These are phyloP conservation scores for Xylaria arbuscula DNA, from an alignment of 2,329 filamentous ascomycete species.

Conservation along the genomic window DNA sequence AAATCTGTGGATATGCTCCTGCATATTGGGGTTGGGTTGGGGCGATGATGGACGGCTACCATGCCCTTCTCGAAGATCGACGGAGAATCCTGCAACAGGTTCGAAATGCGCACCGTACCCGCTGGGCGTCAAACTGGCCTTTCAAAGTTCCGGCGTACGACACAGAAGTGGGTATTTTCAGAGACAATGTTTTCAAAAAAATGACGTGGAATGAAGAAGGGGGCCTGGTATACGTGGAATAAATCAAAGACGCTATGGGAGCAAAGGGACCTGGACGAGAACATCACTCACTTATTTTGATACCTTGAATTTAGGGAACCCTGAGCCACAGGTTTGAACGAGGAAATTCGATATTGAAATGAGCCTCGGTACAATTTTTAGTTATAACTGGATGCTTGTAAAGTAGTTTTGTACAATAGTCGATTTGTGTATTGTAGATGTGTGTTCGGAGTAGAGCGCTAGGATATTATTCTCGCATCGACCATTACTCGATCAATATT, in stretches of 20 bases:
- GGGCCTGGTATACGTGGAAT: not conserved
- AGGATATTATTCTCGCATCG: too few species aligned
- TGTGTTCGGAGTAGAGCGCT: too few species aligned
- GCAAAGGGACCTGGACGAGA: not conserved
- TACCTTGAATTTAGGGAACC: too few species aligned
- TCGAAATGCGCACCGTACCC: not conserved
- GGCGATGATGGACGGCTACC: not conserved
- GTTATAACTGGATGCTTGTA: too few species aligned
- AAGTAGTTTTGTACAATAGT: too few species aligned
- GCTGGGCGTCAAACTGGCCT: slow-evolving; percentile 13
- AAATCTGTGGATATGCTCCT: not conserved
- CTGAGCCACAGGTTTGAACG: too few species aligned
- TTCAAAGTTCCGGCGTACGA: slow-evolving; percentile 12
- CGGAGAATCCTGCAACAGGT: not conserved
- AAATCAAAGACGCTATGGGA: not conserved
- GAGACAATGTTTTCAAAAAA: not conserved
- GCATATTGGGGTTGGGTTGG: slow-evolving; percentile 2
- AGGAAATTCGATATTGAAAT: too few species aligned
- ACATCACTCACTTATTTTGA: too few species aligned
- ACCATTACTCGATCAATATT: too few species aligned
- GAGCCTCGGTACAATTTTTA: too few species aligned
- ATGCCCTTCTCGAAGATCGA: not conserved
- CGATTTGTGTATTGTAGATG: too few species aligned
- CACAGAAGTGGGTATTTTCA: not conserved
- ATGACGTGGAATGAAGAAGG: not conserved